Percentiles rank a stretch among this genome's conserved stretches.
phyloP scores from a whole-genome alignment of 2,329 filamentous ascomycete genomes.

The Epicoccum sorghinum region DNA sequence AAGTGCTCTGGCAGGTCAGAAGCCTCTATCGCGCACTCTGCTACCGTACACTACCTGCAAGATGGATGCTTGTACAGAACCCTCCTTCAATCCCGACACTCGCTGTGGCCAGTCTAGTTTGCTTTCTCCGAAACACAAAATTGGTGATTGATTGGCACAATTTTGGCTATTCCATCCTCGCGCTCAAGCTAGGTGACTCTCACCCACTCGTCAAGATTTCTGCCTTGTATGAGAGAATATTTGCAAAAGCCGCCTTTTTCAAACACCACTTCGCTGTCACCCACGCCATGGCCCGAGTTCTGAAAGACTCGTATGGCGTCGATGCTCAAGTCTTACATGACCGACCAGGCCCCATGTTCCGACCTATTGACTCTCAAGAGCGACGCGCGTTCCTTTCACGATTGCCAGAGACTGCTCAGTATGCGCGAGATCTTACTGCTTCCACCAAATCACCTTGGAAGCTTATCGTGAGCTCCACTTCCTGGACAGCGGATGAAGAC shows the following conservation, averaged over 20 bases:
- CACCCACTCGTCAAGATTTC: slow-evolving; percentile 82
- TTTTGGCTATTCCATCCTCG: slow-evolving; percentile 94
- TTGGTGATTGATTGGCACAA: slow-evolving; percentile 98
- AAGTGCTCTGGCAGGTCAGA: slow-evolving; percentile 82
- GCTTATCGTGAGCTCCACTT: slow-evolving; percentile 89
- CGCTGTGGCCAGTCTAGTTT: slow-evolving; percentile 73
- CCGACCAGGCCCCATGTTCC: slow-evolving; percentile 81
- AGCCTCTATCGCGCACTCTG: slow-evolving; percentile 73
- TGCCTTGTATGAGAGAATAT: slow-evolving; percentile 74
- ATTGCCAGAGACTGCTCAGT: slow-evolving; percentile 67
- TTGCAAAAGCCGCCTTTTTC: slow-evolving; percentile 66
- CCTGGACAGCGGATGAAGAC: slow-evolving; percentile 97
- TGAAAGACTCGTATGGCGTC: slow-evolving; percentile 71
- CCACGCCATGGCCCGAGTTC: slow-evolving; percentile 79
- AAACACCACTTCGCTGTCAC: slow-evolving; percentile 86
- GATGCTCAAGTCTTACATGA: slow-evolving; percentile 68
- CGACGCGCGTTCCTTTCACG: slow-evolving; percentile 64
- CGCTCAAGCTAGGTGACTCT: slow-evolving; percentile 63
- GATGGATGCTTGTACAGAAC: slow-evolving; percentile 91
- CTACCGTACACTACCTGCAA: slow-evolving; percentile 74
- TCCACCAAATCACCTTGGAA: slow-evolving; percentile 61
- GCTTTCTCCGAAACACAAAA: slow-evolving; percentile 76
- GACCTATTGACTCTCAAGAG: slow-evolving; percentile 62
- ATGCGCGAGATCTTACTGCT: slow-evolving; percentile 61
- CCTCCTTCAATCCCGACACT: slow-evolving; percentile 94